phyloP scores from a whole-genome alignment of 2,329 filamentous ascomycete genomes.

The Davidsoniella australis region DNA sequence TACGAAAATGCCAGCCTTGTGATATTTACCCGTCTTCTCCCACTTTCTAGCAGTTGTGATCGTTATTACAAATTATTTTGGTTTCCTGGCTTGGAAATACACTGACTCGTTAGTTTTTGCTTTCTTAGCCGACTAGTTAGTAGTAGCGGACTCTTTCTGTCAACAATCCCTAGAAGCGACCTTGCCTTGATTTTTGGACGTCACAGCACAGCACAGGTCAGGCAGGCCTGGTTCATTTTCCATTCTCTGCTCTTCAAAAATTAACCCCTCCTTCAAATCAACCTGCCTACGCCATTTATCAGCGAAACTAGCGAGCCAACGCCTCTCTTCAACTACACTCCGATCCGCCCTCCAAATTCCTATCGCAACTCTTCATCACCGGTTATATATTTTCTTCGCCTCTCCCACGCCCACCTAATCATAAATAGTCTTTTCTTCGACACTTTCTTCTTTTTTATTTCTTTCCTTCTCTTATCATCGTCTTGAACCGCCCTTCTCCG shows the following conservation, averaged over 20 bases:
- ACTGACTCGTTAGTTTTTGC: not conserved
- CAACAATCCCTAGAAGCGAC: too few relatives aligned
- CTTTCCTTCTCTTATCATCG: not conserved
- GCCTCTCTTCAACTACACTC: too few relatives aligned
- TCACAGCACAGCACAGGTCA: too few relatives aligned
- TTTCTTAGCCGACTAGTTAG: too few relatives aligned
- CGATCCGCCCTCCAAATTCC: too few relatives aligned
- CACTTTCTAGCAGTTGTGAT: not conserved
- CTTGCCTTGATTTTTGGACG: too few relatives aligned
- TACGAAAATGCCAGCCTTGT: not conserved
- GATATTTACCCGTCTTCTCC: not conserved
- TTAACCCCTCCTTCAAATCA: constrained; percentile 1
- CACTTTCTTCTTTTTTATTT: not conserved
- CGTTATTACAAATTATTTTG: not conserved
- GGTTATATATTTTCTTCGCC: too few relatives aligned
- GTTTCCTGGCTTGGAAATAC: not conserved
- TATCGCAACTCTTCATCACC: not conserved
- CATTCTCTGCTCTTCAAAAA: not conserved
- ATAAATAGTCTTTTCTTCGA: not conserved
- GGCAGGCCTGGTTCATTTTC: too few relatives aligned
- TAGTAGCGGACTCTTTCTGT: too few relatives aligned
- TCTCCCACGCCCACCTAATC: not conserved
- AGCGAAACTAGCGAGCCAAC: too few relatives aligned
- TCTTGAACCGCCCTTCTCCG: not conserved
- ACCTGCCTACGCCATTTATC: too few relatives aligned